Evolutionary conservation across 306 rosid genomes (phyloP), one percentile per base, ranked within the genome.

Genomic region (Cicer judaicum): DNA sequence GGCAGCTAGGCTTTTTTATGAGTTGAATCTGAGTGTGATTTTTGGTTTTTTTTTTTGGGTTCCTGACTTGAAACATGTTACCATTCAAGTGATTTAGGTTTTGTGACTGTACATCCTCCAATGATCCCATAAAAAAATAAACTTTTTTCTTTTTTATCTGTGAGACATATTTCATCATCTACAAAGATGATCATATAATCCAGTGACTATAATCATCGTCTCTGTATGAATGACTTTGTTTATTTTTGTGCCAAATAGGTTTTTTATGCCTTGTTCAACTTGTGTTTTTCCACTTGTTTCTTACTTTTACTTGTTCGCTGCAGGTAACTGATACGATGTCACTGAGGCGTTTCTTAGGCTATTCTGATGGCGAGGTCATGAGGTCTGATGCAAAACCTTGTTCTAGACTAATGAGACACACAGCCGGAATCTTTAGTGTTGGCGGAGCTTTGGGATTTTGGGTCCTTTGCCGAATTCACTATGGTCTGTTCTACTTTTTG

Each of bases 361-460:
- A 38, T 83, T 91, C 98, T 2, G 97, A 94, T 64, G 98, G 96
- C 0, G 97, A 91, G 74, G 62, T 91, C 56, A 87, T 88, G 97
- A 86, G 98, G 80, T 80, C 97, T 6, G 97, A 94, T 77, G 53
- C 74, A 40, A 94, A 91, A 81, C 96, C 98, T 7, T 94, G 97
- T 72, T 87, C 98, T 15, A 88, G 94, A 80, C 72, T 94, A 73
- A 91, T 82, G 90, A 88, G 90, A 64, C 98, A 94, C 54, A 92
- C 96, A 1, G 98, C 97, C 0, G 96, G 89, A 29, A 85, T 94
- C 65, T 94, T 67, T 66, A 82, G 86, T 59, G 97, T 94, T 70
- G 97, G 95, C 50, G 98, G 98, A 79, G 96, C 85, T 63, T 82
- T 94, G 54, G 89, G 79, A 24, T 91, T 91, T 84, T 94, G 98